A percentile compares a stretch with the other conserved stretches of the same genome.
Conservation (phyloP, 257 asterid species). For the Craterostigma plantagineum region DNA sequence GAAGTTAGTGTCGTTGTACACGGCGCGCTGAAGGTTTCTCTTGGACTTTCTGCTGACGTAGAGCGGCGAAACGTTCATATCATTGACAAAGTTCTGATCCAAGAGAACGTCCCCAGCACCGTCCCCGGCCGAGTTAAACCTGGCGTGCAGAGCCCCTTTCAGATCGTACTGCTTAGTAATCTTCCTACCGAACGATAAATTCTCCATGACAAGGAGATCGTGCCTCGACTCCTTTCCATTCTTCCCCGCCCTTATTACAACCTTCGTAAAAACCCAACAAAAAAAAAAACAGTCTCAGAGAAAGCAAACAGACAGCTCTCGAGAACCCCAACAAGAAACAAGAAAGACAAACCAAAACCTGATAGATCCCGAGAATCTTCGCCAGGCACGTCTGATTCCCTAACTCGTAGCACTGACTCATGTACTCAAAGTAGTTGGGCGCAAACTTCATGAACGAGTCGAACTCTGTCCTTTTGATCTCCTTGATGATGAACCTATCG, state of each 20-base stretch:
- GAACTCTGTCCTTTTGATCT: slow-evolving; percentile 62
- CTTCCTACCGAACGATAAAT: slow-evolving; percentile 71
- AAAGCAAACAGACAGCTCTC: not conserved
- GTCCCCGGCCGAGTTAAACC: slow-evolving; percentile 37
- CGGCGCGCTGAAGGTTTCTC: slow-evolving; percentile 74
- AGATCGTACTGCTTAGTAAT: slow-evolving; percentile 69
- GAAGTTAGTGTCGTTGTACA: slow-evolving; percentile 74
- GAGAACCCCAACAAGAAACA: too few relatives aligned
- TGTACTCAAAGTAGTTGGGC: slow-evolving; percentile 50
- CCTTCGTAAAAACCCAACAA: slow-evolving; percentile 15
- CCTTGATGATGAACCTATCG: slow-evolving; percentile 79
- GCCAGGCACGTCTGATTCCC: slow-evolving; percentile 94
- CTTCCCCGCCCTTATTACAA: slow-evolving; percentile 36
- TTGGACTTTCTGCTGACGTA: slow-evolving; percentile 68
- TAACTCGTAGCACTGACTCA: slow-evolving; percentile 56
- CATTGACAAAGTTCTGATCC: slow-evolving; percentile 92
- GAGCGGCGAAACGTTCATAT: slow-evolving; percentile 76
- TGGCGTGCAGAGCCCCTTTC: slow-evolving; percentile 83
- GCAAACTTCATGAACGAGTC: slow-evolving; percentile 81
- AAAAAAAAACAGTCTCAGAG: not conserved
- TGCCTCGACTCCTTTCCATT: slow-evolving; percentile 62
- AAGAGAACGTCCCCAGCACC: slow-evolving; percentile 64
- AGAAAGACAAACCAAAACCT: slow-evolving; percentile 34
- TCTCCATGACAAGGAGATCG: slow-evolving; percentile 93
- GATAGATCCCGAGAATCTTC: slow-evolving; percentile 82